These are phyloP conservation scores for Heritiera littoralis DNA, from an alignment of 345 rosid genomes.

Conservation along the genomic window DNA sequence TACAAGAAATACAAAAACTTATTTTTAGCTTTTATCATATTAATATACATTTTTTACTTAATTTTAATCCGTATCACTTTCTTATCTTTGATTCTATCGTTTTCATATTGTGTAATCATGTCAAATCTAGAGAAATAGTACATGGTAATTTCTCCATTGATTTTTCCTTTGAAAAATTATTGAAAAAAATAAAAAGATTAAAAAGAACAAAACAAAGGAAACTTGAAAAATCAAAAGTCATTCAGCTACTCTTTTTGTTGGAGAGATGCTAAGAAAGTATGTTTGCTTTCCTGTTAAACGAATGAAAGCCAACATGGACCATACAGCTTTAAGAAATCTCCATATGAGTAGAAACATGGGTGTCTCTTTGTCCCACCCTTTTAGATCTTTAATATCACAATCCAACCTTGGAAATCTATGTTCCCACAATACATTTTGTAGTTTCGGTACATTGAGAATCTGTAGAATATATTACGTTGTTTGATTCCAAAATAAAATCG, in stretches of 20 bases:
- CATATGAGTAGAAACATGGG: conserved; percentile 29
- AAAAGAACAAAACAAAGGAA: neutral
- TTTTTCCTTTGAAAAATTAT: neutral
- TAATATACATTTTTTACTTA: no score
- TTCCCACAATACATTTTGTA: conserved; percentile 16
- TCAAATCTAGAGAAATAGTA: neutral
- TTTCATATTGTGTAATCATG: no score
- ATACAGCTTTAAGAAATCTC: conserved; percentile 29
- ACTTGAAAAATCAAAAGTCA: conserved; percentile 14
- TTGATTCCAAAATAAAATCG: neutral
- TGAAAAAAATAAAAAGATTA: no score
- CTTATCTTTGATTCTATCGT: no score
- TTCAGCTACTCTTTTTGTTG: conserved; percentile 13
- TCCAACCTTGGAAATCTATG: conserved; percentile 29
- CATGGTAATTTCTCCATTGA: neutral
- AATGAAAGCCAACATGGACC: conserved; percentile 36
- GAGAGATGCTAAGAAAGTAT: conserved; percentile 31
- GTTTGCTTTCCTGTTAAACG: conserved; percentile 28
- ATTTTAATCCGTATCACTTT: no score
- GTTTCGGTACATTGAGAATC: neutral
- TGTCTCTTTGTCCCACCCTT: conserved; percentile 36
- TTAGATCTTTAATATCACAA: conserved; percentile 26
- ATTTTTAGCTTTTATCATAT: no score
- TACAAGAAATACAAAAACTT: no score
- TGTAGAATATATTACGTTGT: neutral